phyloP scores from a whole-genome alignment of 352 stramenopile species.

The Phytophthora meadii region DNA sequence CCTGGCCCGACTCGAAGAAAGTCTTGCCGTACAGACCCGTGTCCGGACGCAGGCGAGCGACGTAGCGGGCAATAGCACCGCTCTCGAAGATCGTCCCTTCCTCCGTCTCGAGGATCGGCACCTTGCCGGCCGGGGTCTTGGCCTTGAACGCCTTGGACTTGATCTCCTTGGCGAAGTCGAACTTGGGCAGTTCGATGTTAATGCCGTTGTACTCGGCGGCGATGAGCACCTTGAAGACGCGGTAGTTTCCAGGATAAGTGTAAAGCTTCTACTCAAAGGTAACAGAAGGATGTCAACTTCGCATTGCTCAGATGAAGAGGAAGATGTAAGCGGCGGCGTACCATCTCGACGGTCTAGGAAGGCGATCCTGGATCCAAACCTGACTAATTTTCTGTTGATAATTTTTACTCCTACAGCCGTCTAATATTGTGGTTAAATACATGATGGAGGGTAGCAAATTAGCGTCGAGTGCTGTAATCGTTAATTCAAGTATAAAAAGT shows the following conservation, averaged over 20 bases:
- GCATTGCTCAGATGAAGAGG: not conserved
- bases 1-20: constrained; percentile 92
- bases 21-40: constrained; percentile 87
- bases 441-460: no score
- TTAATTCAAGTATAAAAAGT: no score
- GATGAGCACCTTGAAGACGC: constrained; percentile 95
- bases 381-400: no score
- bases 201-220: constrained; percentile 94
- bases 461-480: no score
- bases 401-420: no score
- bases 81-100: constrained; percentile 88
- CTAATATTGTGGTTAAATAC: no score
- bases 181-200: constrained; percentile 81
- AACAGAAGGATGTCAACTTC: constrained; percentile 6
- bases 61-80: constrained; percentile 94
- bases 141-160: constrained; percentile 78
- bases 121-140: constrained; percentile 92
- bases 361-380: no score
- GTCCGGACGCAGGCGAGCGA: constrained; percentile 89
- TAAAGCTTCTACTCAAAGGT: constrained; percentile 76
- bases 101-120: constrained; percentile 85
- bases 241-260: constrained; percentile 90
- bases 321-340: not conserved
- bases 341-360: not conserved
- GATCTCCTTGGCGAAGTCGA: constrained; percentile 65